These are phyloP conservation scores for Beverwykella pulmonaria DNA, from an alignment of 495 filamentous ascomycete species.

Conservation along the genomic window DNA sequence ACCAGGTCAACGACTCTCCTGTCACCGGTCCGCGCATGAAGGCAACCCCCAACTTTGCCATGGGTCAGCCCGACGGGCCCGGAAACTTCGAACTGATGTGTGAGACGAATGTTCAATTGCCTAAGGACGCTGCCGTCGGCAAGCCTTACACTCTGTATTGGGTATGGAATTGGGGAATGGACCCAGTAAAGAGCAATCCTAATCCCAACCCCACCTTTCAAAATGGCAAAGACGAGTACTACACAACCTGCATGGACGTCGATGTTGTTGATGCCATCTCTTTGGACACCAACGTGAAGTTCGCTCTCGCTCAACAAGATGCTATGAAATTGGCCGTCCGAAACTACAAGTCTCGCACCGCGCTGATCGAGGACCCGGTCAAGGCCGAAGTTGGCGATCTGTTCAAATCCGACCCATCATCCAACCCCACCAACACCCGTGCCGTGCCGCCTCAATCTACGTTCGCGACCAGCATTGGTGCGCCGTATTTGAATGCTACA, in stretches of 20 bases:
- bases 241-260: slow-evolving; percentile 82
- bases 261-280: slow-evolving; percentile 53
- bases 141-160: slow-evolving; percentile 77
- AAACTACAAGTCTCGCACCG: slow-evolving; percentile 40
- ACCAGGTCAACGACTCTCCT: slow-evolving; percentile 62
- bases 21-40: slow-evolving; percentile 59
- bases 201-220: slow-evolving; percentile 51
- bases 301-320: slow-evolving; percentile 42
- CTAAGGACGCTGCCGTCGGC: slow-evolving; percentile 56
- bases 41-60: slow-evolving; percentile 50
- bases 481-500: not conserved
- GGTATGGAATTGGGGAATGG: slow-evolving; percentile 79
- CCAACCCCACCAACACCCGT: not conserved
- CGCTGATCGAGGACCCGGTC: slow-evolving; percentile 30
- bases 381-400: slow-evolving; percentile 24
- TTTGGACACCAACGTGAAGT: not conserved
- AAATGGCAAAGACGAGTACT: slow-evolving; percentile 66
- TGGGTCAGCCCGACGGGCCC: slow-evolving; percentile 41
- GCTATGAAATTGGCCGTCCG: slow-evolving; percentile 38
- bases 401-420: slow-evolving; percentile 8
- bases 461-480: not conserved
- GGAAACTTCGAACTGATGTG: slow-evolving; percentile 61
- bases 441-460: not conserved
- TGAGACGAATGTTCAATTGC: slow-evolving; percentile 67
- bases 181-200: slow-evolving; percentile 52